Evolutionary conservation across 208 protist genomes (phyloP).

Genomic region (Novymonas esmeraldas): DNA sequence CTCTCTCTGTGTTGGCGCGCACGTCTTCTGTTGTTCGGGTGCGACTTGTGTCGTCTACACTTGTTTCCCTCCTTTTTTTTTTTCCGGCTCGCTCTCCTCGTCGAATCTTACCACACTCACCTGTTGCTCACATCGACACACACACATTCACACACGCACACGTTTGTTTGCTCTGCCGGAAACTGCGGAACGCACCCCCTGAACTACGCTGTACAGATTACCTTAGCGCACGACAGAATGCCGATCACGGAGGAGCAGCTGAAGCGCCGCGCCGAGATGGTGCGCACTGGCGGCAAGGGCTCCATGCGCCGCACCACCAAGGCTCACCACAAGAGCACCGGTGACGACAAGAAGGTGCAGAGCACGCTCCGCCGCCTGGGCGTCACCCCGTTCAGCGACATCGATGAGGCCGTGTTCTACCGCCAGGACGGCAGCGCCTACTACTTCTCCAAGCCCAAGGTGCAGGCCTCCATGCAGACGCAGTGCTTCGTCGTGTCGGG

Average conservation of each 20-base stretch:
- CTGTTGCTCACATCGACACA: no score
- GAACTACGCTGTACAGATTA: neutral
- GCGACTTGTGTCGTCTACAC: no score
- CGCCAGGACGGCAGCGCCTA: conserved; percentile 96
- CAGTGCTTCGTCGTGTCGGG: conserved; percentile 98
- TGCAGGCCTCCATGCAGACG: conserved; percentile 95
- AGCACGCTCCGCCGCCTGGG: conserved; percentile 93
- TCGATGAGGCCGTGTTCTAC: conserved; percentile 98
- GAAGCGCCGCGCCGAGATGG: conserved; percentile 86
- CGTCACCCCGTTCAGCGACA: conserved; percentile 95
- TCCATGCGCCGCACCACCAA: conserved; percentile 88
- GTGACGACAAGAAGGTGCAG: conserved; percentile 96
- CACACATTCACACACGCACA: no score
- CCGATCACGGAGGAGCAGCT: conserved; percentile 85
- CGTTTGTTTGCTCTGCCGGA: no score
- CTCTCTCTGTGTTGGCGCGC: no score
- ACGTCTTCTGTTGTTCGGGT: no score
- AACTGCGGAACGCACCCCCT: neutral
- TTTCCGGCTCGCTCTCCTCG: no score
- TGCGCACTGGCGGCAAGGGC: conserved; percentile 97
- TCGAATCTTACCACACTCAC: no score
- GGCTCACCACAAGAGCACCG: conserved; percentile 76
- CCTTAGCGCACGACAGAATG: conserved; percentile 44
- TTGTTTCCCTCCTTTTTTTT: no score
- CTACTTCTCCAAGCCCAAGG: conserved; percentile 97